These are phyloP conservation scores for Capsella rubella DNA, from an alignment of 441 rosid species.

Conservation along the genomic window DNA sequence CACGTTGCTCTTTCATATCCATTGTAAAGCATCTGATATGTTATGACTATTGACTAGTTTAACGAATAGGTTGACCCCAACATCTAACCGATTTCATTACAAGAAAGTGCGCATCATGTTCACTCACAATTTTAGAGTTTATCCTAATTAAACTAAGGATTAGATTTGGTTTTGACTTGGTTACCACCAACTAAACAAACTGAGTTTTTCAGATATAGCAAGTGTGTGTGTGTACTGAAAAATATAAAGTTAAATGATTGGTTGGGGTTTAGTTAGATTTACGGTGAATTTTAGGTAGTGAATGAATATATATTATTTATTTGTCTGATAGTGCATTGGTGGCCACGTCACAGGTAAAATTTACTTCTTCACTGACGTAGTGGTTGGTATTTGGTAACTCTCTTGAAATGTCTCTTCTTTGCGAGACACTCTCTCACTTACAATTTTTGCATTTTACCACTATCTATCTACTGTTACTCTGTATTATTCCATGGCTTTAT, in stretches of 20 bases:
- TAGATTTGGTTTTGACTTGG: conserved; percentile 11
- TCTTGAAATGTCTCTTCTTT: neutral
- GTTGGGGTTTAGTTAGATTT: conserved; percentile 33
- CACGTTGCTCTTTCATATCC: conserved; percentile 25
- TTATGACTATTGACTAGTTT: neutral
- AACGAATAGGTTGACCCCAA: neutral
- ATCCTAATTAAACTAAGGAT: neutral
- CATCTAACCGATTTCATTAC: neutral
- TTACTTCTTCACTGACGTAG: conserved; percentile 12
- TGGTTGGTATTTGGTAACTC: too few relatives aligned
- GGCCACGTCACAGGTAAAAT: conserved; percentile 33
- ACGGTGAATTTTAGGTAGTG: conserved; percentile 35
- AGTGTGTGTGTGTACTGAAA: neutral
- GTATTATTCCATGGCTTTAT: conserved; percentile 8
- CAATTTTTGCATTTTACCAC: neutral
- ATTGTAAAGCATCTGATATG: neutral
- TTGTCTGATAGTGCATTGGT: conserved; percentile 36
- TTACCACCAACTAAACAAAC: conserved; percentile 18
- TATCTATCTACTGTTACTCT: neutral
- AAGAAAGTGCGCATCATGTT: conserved; percentile 36
- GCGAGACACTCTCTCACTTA: neutral
- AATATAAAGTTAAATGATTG: neutral
- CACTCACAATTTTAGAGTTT: conserved; percentile 1
- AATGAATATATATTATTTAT: neutral
- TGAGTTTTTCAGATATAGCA: neutral